Evolutionary conservation across 2,329 filamentous ascomycete genomes (phyloP).

Genomic region (Fusarium redolens): DNA sequence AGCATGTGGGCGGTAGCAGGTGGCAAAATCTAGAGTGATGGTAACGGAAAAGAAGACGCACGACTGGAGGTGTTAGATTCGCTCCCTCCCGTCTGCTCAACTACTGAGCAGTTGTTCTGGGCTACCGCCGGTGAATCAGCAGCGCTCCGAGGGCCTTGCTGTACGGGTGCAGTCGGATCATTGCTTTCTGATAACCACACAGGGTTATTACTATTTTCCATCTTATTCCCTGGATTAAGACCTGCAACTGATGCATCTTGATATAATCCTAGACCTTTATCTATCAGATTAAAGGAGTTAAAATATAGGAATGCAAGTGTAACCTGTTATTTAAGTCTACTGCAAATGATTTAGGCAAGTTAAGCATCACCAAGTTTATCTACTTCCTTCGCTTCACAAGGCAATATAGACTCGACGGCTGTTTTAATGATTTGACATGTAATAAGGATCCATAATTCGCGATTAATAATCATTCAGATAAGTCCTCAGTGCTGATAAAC

Average conservation of each 20-base stretch:
- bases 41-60: too few species aligned
- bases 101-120: neutral
- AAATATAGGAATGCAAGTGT: too few species aligned
- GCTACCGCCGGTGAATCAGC: neutral
- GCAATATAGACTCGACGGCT: accelerated
- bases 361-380: accelerated
- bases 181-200: neutral
- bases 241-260: accelerated
- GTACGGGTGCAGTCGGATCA: too few species aligned
- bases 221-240: accelerated
- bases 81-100: too few species aligned
- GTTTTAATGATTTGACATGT: accelerated
- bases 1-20: neutral
- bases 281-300: too few species aligned
- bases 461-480: accelerated
- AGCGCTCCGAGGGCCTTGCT: accelerated
- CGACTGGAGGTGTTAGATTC: too few species aligned
- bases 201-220: accelerated
- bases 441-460: too few species aligned
- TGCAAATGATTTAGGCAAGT: accelerated
- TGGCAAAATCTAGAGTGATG: neutral
- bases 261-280: too few species aligned
- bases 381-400: accelerated
- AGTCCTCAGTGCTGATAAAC: too few species aligned
- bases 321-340: too few species aligned